These are phyloP conservation scores for Hypericum androsaemum DNA, from an alignment of 345 rosid genomes.

Conservation along the genomic window DNA sequence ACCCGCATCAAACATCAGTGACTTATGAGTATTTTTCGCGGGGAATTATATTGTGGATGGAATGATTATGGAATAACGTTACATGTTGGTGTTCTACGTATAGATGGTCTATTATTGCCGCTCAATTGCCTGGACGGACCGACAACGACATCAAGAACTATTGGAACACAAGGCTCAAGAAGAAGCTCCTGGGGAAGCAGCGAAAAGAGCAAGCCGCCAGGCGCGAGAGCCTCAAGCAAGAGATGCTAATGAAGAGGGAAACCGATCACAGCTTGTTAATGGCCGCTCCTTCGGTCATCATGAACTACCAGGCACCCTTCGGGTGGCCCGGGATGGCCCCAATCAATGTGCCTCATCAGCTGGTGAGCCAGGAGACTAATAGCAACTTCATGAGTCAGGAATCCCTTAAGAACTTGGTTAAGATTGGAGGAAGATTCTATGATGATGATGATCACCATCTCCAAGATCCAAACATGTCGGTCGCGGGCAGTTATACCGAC, in stretches of 20 bases:
- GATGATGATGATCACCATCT: conserved; percentile 13
- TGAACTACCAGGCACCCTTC: conserved; percentile 16
- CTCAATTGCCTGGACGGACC: conserved; percentile 70
- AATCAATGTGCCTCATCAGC: conserved; percentile 9
- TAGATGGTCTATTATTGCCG: conserved; percentile 85
- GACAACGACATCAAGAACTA: conserved; percentile 78
- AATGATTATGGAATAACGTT: neutral
- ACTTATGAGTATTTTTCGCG: too few relatives aligned
- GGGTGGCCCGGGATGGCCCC: conserved; percentile 21
- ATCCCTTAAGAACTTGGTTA: conserved; percentile 26
- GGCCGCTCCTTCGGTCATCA: conserved; percentile 3
- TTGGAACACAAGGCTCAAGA: conserved; percentile 75
- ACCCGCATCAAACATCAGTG: too few relatives aligned
- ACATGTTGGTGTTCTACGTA: neutral
- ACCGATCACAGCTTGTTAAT: conserved; percentile 13
- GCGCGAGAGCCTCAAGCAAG: conserved; percentile 32
- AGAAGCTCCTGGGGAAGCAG: conserved; percentile 64
- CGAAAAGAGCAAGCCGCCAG: conserved; percentile 39
- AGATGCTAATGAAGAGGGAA: conserved; percentile 33
- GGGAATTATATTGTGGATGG: too few relatives aligned
- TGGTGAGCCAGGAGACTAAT: neutral
- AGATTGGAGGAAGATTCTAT: conserved; percentile 35
- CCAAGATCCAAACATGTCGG: conserved; percentile 11
- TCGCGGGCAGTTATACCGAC: conserved; percentile 2
- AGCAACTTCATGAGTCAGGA: conserved; percentile 30